A percentile compares a stretch with the other conserved stretches of the same genome.
Evolutionary conservation across 805 yeast species (phyloP).

Genomic region (Kuraishia cidri): DNA sequence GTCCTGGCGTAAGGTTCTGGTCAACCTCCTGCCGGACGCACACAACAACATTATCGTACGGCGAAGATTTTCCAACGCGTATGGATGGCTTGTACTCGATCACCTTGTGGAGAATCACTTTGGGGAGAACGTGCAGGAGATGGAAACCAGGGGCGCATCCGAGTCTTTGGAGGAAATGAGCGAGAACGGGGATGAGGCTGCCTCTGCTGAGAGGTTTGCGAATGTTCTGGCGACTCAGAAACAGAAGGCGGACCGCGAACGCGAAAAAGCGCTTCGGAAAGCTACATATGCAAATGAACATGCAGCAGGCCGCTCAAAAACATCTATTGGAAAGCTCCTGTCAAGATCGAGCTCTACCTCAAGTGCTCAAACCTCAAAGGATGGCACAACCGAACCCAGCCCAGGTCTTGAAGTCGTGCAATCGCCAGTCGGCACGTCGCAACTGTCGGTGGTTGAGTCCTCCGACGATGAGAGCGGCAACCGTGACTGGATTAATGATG

Average conservation of each 20-base stretch:
- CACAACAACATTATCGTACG: constrained; percentile 90
- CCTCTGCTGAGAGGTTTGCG: constrained; percentile 11
- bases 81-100: constrained; percentile 90
- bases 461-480: constrained; percentile 1
- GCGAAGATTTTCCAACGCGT: constrained; percentile 83
- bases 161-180: constrained; percentile 4
- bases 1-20: constrained; percentile 89
- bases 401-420: not conserved
- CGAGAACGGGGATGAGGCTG: constrained; percentile 5
- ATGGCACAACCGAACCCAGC: no score
- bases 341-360: not conserved
- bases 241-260: constrained; percentile 25
- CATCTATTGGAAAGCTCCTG: not conserved
- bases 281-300: not conserved
- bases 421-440: not conserved
- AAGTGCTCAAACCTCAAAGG: no score
- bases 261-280: constrained; percentile 15
- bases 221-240: constrained; percentile 20
- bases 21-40: constrained; percentile 83
- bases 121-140: constrained; percentile 5
- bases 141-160: constrained; percentile 2
- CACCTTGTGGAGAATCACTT: constrained; percentile 72
- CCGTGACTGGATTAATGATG: constrained; percentile 47
- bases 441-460: not conserved
- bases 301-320: not conserved